These are phyloP conservation scores for Hydnomerulius pinastri DNA, from an alignment of 768 basidiomycete species.

Conservation along the genomic window DNA sequence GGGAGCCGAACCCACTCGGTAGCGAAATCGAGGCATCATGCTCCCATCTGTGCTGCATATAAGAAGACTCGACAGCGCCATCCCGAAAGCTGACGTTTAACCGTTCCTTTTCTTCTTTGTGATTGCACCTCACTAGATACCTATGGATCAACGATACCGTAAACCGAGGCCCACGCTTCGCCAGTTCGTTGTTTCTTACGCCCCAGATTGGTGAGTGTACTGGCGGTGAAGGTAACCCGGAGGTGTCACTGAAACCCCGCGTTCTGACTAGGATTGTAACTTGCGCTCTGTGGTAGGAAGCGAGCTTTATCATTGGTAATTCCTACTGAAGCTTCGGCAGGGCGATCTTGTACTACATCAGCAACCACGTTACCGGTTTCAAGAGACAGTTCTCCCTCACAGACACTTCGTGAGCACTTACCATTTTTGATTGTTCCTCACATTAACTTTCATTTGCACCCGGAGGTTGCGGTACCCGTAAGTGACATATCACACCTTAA, in stretches of 20 bases:
- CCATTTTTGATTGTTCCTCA: not conserved
- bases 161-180: conserved; percentile 18
- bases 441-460: conserved; percentile 17
- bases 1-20: not conserved
- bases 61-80: not conserved
- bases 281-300: conserved; percentile 57
- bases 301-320: not conserved
- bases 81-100: not conserved
- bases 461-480: conserved; percentile 40
- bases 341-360: conserved; percentile 55
- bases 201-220: conserved; percentile 68
- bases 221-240: not conserved
- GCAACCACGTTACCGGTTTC: conserved; percentile 61
- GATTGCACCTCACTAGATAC: not conserved
- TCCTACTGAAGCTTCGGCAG: conserved; percentile 36
- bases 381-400: conserved; percentile 75
- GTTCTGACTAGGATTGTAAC: conserved; percentile 58
- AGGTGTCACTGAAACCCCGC: not conserved
- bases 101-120: not conserved
- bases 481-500: conserved; percentile 12
- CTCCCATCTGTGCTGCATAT: not conserved
- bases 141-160: conserved; percentile 12
- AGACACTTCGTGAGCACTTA: conserved; percentile 65
- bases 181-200: conserved; percentile 50
- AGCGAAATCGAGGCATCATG: too few species aligned